A percentile compares a stretch with the other conserved stretches of the same genome.
Conservation (phyloP, 208 protist genomes). For the Crithidia mellificae region DNA sequence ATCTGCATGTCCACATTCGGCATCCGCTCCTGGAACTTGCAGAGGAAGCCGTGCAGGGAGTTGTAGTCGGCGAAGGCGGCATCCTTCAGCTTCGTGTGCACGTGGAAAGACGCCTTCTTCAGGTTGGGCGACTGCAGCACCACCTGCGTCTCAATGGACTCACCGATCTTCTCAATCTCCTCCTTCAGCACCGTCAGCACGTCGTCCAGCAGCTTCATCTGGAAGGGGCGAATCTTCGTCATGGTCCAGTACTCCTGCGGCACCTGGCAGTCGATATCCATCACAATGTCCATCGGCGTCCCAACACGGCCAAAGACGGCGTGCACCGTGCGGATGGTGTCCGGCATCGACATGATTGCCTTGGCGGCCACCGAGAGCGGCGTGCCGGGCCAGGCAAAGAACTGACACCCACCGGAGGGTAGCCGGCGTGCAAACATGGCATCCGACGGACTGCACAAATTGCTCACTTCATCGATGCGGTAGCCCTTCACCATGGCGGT, state of each 20-base stretch:
- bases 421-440: constrained; percentile 83
- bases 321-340: constrained; percentile 86
- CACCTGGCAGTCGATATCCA: constrained; percentile 88
- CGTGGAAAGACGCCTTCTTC: constrained; percentile 89
- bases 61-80: constrained; percentile 84
- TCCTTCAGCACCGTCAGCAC: constrained; percentile 51
- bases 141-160: constrained; percentile 77
- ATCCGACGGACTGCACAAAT: constrained; percentile 58
- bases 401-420: constrained; percentile 81
- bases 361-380: constrained; percentile 62
- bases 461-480: constrained; percentile 74
- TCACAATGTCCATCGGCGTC: constrained; percentile 79
- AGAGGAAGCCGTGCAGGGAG: constrained; percentile 79
- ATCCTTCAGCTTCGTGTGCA: constrained; percentile 86
- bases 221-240: constrained; percentile 68
- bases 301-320: constrained; percentile 74
- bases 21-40: constrained; percentile 69
- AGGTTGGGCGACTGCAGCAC: constrained; percentile 89
- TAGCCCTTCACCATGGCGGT: constrained; percentile 84
- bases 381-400: constrained; percentile 88
- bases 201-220: constrained; percentile 76
- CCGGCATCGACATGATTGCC: constrained; percentile 83
- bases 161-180: constrained; percentile 77
- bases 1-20: constrained; percentile 83
- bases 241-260: constrained; percentile 85